Percentiles rank a stretch among this genome's conserved stretches.
Evolutionary conservation across 1,139 yeast genomes (phyloP).

Genomic region (Pichia sp.): DNA sequence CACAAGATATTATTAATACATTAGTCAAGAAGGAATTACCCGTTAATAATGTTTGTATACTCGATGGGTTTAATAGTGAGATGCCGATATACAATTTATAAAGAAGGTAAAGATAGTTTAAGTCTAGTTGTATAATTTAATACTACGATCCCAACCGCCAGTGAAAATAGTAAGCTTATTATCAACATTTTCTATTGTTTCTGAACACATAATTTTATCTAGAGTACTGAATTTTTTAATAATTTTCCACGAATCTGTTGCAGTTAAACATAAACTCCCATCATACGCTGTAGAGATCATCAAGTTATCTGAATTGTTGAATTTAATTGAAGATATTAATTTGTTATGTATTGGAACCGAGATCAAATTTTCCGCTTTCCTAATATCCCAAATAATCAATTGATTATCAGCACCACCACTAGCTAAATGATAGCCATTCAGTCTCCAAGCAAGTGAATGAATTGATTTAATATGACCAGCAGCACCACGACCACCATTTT

Average conservation of each 20-base stretch:
- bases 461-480: conserved; percentile 60
- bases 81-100: conserved; percentile 65
- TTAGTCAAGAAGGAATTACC: conserved; percentile 75
- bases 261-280: conserved; percentile 55
- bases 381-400: conserved; percentile 80
- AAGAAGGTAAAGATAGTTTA: not conserved
- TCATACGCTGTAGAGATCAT: conserved; percentile 69
- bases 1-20: conserved; percentile 85
- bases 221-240: conserved; percentile 48
- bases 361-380: conserved; percentile 39
- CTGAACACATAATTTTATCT: conserved; percentile 66
- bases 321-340: conserved; percentile 61
- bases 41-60: conserved; percentile 68
- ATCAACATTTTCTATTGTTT: conserved; percentile 38
- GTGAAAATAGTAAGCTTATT: conserved; percentile 40
- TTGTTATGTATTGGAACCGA: conserved; percentile 72
- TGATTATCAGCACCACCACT: conserved; percentile 83
- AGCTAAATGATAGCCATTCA: conserved; percentile 69
- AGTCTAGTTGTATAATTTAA: conserved; percentile 40
- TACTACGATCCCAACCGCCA: conserved; percentile 80
- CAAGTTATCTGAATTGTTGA: conserved; percentile 38
- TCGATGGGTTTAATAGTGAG: conserved; percentile 64
- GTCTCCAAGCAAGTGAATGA: conserved; percentile 67
- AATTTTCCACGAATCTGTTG: conserved; percentile 67
- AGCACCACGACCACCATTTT: conserved; percentile 19